Base-by-base conservation (phyloP, 345 rosid genomes). In the Ceriops tagal region DNA sequence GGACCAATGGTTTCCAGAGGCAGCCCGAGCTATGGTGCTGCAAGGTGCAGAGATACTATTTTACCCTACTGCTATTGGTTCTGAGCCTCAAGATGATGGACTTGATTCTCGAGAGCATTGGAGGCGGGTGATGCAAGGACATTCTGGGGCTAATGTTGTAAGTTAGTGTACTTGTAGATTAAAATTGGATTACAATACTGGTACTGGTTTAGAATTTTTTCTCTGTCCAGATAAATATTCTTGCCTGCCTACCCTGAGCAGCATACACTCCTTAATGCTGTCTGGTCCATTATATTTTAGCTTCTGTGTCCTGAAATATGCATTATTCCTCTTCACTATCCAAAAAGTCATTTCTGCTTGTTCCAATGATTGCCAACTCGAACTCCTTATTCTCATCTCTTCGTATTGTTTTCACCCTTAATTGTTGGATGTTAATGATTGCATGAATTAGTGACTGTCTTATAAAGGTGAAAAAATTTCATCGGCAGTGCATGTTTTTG, bases 1-100 rank as follows among this genome's bases (percentile, higher is more conserved):
- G 99, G 99, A 88, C 68, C 96, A 88, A 73, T 93, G 98, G 97
- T 86, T 90, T 74, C 97, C 97, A 4, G 98, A 95, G 88, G 97
- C 93, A 56, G 96, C 97, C 70, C 80, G 96, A 66, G 98, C 92
- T 68, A 87, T 95, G 97, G 93, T 73, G 77, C 86, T 95, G 64
- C 91, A 90, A 63, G 99, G 96, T 78, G 97, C 98, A 43, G 98
- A 90, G 82, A 67, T 95, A 84, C 78, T 95, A 80, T 83, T 92
- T 69, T 95, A 92, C 65, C 99, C 98, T 32, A 89, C 98, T 49
- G 97, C 98, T 58, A 95, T 95, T 75, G 99, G 98, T 59, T 88
- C 97, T 75, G 98, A 95, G 79, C 97, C 99, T 66, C 99, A 95
- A 80, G 98, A 92, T 77, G 81, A 69, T 22, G 98, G 96, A 68